Evolutionary conservation across 495 filamentous ascomycete species (phyloP).

Genomic region (Trichoderma asperelloides): DNA sequence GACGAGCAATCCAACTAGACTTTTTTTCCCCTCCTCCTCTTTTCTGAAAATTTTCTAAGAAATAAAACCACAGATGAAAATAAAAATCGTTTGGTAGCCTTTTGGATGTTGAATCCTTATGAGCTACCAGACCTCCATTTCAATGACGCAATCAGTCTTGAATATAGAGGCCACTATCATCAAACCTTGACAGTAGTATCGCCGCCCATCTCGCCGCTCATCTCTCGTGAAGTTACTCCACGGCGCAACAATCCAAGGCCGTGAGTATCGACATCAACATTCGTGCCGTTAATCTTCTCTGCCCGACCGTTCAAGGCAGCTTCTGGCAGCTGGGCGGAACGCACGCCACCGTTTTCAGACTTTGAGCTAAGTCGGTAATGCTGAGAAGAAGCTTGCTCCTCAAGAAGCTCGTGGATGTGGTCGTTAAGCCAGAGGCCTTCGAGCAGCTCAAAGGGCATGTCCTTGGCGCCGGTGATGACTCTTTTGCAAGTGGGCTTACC

Average conservation of each 20-base stretch:
- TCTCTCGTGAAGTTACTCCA: constrained; percentile 31
- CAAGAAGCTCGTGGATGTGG: constrained; percentile 44
- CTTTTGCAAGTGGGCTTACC: constrained; percentile 41
- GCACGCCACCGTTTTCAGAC: constrained; percentile 10
- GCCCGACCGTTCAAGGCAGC: constrained; percentile 25
- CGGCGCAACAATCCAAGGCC: not conserved
- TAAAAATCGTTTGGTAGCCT: not conserved
- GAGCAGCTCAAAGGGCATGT: constrained; percentile 39
- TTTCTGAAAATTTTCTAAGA: not conserved
- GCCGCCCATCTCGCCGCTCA: constrained; percentile 47
- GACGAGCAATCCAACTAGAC: not conserved
- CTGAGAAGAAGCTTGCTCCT: constrained; percentile 20
- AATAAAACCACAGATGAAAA: no score
- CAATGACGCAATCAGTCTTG: not conserved
- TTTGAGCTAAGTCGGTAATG: not conserved
- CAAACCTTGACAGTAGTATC: constrained; percentile 27
- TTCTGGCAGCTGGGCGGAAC: constrained; percentile 22
- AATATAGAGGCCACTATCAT: not conserved
- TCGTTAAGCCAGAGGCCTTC: constrained; percentile 43
- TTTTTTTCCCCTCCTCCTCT: not conserved
- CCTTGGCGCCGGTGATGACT: constrained; percentile 43
- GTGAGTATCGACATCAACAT: not conserved
- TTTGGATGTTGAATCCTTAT: not conserved
- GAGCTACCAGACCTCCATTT: not conserved
- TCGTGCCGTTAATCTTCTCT: not conserved